Evolutionary conservation across 139 green algal species (phyloP).

Genomic region (Micractinium sp.): DNA sequence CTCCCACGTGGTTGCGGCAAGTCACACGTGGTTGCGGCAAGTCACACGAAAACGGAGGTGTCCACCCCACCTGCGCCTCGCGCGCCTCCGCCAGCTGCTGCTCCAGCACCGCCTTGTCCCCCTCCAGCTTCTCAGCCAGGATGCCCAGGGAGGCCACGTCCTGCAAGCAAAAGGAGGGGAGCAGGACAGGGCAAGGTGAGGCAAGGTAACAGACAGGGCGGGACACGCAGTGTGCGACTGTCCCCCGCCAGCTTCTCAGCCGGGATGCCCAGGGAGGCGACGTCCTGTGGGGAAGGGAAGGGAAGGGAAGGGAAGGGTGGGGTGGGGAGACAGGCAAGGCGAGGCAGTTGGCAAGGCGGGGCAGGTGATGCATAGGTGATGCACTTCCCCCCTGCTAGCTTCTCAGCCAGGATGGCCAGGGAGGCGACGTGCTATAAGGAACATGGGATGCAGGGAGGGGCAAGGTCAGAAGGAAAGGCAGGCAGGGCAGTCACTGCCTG

Average conservation of each 20-base stretch:
- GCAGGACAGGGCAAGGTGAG: too few relatives aligned
- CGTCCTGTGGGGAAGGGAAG: conserved; percentile 12
- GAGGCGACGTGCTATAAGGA: conserved; percentile 9
- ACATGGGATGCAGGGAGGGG: too few relatives aligned
- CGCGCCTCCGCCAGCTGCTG: conserved; percentile 36
- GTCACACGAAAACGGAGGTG: not conserved
- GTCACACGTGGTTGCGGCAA: too few relatives aligned
- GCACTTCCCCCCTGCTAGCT: conserved; percentile 33
- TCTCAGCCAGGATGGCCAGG: conserved; percentile 29
- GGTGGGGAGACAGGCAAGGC: too few relatives aligned
- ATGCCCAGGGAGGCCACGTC: conserved; percentile 31
- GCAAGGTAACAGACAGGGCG: too few relatives aligned
- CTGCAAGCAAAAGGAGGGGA: too few relatives aligned
- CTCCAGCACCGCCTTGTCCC: conserved; percentile 34
- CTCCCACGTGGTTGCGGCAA: too few relatives aligned
- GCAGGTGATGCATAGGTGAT: too few relatives aligned
- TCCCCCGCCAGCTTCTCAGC: conserved; percentile 24
- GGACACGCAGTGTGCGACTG: too few relatives aligned
- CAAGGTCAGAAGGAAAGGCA: too few relatives aligned
- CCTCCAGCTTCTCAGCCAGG: conserved; percentile 32
- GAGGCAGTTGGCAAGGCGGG: too few relatives aligned
- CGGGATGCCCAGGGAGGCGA: conserved; percentile 18
- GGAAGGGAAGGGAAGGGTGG: not conserved
- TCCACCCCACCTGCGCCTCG: conserved; percentile 2
- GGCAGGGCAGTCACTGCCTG: too few relatives aligned